These are phyloP conservation scores for Colletotrichum orbiculare DNA, from an alignment of 2,329 filamentous ascomycete species.

Conservation along the genomic window DNA sequence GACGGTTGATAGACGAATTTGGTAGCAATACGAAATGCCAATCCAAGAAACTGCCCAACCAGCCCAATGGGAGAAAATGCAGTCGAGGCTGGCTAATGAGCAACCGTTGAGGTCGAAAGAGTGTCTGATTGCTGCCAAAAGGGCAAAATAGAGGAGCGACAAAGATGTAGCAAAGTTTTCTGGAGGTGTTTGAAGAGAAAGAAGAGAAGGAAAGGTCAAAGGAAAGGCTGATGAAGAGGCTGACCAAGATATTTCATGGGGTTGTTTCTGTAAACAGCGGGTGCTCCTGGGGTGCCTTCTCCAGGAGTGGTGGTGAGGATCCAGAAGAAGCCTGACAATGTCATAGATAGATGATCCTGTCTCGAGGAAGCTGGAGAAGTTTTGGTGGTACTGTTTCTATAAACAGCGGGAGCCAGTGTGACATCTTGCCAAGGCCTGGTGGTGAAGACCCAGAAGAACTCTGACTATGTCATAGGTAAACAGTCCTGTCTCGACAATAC, in stretches of 20 bases:
- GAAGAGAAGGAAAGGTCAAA: conserved; percentile 12
- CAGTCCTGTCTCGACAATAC: no score
- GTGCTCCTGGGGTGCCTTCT: conserved; percentile 22
- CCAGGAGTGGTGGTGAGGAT: neutral
- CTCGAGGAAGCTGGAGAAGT: no score
- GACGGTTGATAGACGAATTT: conserved; percentile 24
- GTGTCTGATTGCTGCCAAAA: conserved; percentile 10
- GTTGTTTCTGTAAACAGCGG: conserved; percentile 13
- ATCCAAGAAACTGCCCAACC: conserved; percentile 30
- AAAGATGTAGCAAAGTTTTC: conserved; percentile 11
- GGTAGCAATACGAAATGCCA: conserved; percentile 28
- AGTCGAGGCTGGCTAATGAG: conserved; percentile 22
- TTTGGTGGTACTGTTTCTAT: no score
- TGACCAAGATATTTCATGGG: conserved; percentile 10
- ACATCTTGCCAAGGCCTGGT: no score
- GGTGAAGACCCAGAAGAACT: no score
- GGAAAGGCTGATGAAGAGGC: conserved; percentile 3
- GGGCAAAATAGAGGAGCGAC: conserved; percentile 17
- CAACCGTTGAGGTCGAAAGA: conserved; percentile 10
- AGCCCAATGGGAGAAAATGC: conserved; percentile 32
- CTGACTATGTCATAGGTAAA: no score
- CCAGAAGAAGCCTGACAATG: no score
- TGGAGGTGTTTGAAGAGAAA: conserved; percentile 7
- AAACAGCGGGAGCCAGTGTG: no score
- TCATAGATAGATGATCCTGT: no score